Percentiles rank a stretch among this genome's conserved stretches.
Conservation (phyloP, 495 filamentous ascomycete genomes). For the Melanomma pulvis-pyrius region DNA sequence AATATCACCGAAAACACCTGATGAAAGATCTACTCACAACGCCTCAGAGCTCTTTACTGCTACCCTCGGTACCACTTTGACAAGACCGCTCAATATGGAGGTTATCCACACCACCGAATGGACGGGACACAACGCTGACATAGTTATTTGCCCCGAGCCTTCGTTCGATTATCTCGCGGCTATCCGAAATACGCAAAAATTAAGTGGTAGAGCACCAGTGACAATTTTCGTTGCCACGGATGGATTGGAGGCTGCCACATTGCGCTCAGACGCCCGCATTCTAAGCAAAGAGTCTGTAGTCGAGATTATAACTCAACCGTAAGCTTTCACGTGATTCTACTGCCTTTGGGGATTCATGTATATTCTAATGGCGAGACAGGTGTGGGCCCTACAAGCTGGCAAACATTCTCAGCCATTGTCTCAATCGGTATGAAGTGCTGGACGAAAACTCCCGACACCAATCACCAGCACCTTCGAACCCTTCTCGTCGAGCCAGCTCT, state of each 20-base stretch:
- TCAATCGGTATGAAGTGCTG: constrained; percentile 16
- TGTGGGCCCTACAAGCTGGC: constrained; percentile 30
- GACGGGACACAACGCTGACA: constrained; percentile 14
- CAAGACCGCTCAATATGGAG: constrained; percentile 12
- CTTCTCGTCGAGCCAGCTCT: neutral
- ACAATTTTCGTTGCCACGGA: constrained; percentile 32
- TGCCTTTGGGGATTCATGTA: neutral
- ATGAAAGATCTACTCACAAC: neutral
- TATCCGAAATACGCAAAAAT: constrained; percentile 1
- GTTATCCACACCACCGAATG: constrained; percentile 17
- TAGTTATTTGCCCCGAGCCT: constrained; percentile 27
- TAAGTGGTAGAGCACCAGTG: constrained; percentile 3
- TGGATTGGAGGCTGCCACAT: constrained; percentile 21
- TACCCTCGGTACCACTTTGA: constrained; percentile 6
- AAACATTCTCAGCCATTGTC: constrained; percentile 19
- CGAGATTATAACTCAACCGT: constrained; percentile 31
- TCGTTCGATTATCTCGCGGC: constrained; percentile 26
- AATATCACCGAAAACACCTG: neutral
- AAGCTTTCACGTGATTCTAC: neutral
- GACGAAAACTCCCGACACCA: constrained; percentile 17
- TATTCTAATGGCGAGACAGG: constrained; percentile 6
- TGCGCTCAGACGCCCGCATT: constrained; percentile 26
- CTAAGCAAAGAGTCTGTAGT: constrained; percentile 25
- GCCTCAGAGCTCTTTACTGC: constrained; percentile 1
- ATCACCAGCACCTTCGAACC: neutral